Evolutionary conservation across 345 rosid species (phyloP), one percentile per base, ranked within the genome.

Genomic region (Arabidopsis suecica): DNA sequence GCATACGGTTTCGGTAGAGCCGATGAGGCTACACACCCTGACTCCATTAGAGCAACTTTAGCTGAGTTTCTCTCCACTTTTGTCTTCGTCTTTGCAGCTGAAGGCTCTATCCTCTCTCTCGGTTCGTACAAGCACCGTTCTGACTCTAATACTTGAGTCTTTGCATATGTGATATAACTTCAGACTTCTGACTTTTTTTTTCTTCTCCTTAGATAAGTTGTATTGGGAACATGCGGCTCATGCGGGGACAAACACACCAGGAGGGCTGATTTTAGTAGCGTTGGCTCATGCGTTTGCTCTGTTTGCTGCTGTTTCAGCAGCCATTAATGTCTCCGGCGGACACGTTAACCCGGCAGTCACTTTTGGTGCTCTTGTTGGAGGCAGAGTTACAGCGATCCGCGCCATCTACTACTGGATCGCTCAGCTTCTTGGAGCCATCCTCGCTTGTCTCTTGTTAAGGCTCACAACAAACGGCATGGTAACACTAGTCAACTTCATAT

Each of bases 291-390:
- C 87, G 9, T 82, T 92, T 54, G 88, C 85, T 10, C 71, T 89
- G 6, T 85, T 88, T 11, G 83, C 91, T 0, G 93, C 92, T 0
- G 84, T 89, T 18, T 78, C 97, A 0, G 84, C 88, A 0, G 83
- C 87, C 69, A 67, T 87, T 71, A 89, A 88, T 78, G 47, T 85
- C 59, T 92, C 93, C 1, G 92, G 92, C 4, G 97, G 93, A 65
- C 96, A 91, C 11, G 78, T 91, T 2, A 91, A 91, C 71, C 95
- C 97, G 1, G 97, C 97, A 0, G 90, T 88, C 62, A 89, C 97
- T 64, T 87, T 88, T 6, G 93, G 88, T 37, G 83, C 92, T 36
- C 89, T 90, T 13, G 72, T 90, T 3, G 92, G 92, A n/a, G 96
- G 96, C 5, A 83, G 91, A 73, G 51, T 92, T 44, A 82, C 92